Percentiles rank a stretch among this genome's conserved stretches.
phyloP scores from a whole-genome alignment of 345 rosid genomes.

The Pugionium dolabratum region DNA sequence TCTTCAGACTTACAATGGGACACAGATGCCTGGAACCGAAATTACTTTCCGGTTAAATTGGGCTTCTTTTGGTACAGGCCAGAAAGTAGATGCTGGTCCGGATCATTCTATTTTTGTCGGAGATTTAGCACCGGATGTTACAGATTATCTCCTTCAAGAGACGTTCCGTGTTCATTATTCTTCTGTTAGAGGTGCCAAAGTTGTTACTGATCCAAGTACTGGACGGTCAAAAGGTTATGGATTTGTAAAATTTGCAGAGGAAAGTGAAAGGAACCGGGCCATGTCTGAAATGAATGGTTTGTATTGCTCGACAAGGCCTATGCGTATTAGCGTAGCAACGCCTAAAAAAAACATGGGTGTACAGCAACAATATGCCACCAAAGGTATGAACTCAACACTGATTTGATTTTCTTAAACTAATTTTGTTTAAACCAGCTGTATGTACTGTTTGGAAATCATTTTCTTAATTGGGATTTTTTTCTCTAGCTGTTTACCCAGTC shows the following conservation, averaged over 20 bases:
- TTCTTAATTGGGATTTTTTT: slow-evolving; percentile 22
- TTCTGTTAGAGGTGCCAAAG: slow-evolving; percentile 98
- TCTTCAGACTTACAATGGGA: slow-evolving; percentile 79
- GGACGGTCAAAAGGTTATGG: slow-evolving; percentile 99
- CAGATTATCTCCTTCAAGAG: slow-evolving; percentile 91
- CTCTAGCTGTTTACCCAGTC: slow-evolving; percentile 37
- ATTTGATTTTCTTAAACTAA: neutral
- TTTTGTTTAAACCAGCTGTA: slow-evolving; percentile 17
- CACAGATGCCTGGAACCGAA: slow-evolving; percentile 91
- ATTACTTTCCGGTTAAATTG: slow-evolving; percentile 82
- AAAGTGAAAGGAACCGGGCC: slow-evolving; percentile 85
- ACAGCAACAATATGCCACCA: slow-evolving; percentile 68
- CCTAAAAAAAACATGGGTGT: slow-evolving; percentile 68
- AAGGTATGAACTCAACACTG: slow-evolving; percentile 47
- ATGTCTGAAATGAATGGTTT: slow-evolving; percentile 96
- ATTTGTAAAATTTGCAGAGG: slow-evolving; percentile 89
- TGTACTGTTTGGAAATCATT: slow-evolving; percentile 23
- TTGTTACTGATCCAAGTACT: slow-evolving; percentile 90
- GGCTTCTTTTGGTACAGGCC: slow-evolving; percentile 98
- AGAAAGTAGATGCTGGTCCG: slow-evolving; percentile 83
- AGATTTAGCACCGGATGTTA: slow-evolving; percentile 91
- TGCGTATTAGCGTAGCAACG: slow-evolving; percentile 93
- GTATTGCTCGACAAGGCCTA: slow-evolving; percentile 86
- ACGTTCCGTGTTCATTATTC: slow-evolving; percentile 79
- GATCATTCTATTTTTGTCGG: slow-evolving; percentile 98